Conservation (phyloP, 2,329 filamentous ascomycete species). For the Aschersonia sp. region DNA sequence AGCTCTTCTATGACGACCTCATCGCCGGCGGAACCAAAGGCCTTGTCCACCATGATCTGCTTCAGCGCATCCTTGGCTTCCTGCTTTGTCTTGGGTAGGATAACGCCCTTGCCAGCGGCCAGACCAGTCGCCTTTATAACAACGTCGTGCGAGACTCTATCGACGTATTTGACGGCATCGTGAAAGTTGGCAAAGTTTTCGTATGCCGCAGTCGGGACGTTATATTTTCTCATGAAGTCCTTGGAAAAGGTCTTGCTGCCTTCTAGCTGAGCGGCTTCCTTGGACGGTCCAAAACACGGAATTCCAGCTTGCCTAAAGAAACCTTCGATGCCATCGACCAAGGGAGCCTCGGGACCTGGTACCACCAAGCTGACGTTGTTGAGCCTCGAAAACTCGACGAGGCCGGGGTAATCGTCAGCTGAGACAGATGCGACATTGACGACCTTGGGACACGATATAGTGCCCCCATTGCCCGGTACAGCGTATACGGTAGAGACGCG, state of each 20-base stretch:
- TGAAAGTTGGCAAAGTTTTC: slow-evolving; percentile 74
- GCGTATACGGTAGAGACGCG: slow-evolving; percentile 60
- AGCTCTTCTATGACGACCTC: slow-evolving; percentile 96
- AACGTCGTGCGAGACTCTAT: slow-evolving; percentile 53
- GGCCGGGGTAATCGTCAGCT: slow-evolving; percentile 60
- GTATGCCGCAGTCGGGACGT: slow-evolving; percentile 83
- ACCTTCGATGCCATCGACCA: slow-evolving; percentile 79
- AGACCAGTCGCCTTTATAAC: slow-evolving; percentile 92
- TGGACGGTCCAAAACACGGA: slow-evolving; percentile 71
- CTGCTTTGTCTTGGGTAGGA: slow-evolving; percentile 67
- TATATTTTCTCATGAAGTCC: slow-evolving; percentile 88
- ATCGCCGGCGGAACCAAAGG: slow-evolving; percentile 74
- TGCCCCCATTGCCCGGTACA: slow-evolving; percentile 77
- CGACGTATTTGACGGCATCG: slow-evolving; percentile 58
- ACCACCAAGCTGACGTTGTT: slow-evolving; percentile 70
- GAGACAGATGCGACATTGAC: slow-evolving; percentile 56
- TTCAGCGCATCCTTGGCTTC: slow-evolving; percentile 72
- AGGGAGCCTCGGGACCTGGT: slow-evolving; percentile 82
- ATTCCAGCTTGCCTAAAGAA: slow-evolving; percentile 65
- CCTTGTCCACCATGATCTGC: slow-evolving; percentile 79
- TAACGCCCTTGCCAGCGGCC: slow-evolving; percentile 89
- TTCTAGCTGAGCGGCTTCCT: slow-evolving; percentile 77
- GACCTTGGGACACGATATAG: slow-evolving; percentile 53
- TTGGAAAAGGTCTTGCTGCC: slow-evolving; percentile 96
- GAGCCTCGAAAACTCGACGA: slow-evolving; percentile 61